phyloP scores from a whole-genome alignment of 1,139 yeast species.

The Suhomyces coccinellae region DNA sequence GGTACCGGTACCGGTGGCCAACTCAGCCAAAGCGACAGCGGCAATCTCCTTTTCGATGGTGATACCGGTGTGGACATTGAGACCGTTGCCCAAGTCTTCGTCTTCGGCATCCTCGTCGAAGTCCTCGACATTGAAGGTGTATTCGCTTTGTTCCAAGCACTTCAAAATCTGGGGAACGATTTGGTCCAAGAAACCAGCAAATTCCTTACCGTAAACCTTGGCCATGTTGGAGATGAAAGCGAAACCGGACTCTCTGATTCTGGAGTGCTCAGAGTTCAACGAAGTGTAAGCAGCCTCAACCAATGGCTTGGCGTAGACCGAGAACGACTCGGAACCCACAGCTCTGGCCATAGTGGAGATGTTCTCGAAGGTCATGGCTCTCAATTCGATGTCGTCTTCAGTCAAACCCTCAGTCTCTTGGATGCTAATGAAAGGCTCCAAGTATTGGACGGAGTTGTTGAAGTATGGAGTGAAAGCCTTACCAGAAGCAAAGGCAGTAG shows the following conservation, averaged over 20 bases:
- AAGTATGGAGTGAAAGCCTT: slow-evolving; percentile 84
- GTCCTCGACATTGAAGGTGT: slow-evolving; percentile 50
- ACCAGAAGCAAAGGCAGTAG: slow-evolving; percentile 95
- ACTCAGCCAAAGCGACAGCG: slow-evolving; percentile 87
- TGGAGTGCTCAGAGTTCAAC: slow-evolving; percentile 72
- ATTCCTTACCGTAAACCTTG: slow-evolving; percentile 87
- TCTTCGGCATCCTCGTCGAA: slow-evolving; percentile 39
- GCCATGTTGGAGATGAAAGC: slow-evolving; percentile 96
- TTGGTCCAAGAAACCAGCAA: slow-evolving; percentile 79
- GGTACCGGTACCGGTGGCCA: slow-evolving; percentile 82
- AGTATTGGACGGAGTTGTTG: slow-evolving; percentile 71
- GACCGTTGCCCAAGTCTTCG: slow-evolving; percentile 66
- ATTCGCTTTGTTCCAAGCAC: slow-evolving; percentile 82
- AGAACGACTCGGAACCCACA: slow-evolving; percentile 86
- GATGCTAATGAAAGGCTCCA: slow-evolving; percentile 75
- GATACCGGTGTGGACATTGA: slow-evolving; percentile 90
- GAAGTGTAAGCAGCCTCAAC: slow-evolving; percentile 86
- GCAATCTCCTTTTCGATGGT: slow-evolving; percentile 97
- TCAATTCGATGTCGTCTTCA: slow-evolving; percentile 78
- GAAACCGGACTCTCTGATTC: slow-evolving; percentile 92
- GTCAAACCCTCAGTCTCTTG: slow-evolving; percentile 71
- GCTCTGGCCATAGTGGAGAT: slow-evolving; percentile 96
- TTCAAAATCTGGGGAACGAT: slow-evolving; percentile 82
- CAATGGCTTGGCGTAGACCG: slow-evolving; percentile 82
- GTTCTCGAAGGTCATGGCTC: slow-evolving; percentile 91